Percentiles rank a stretch among this genome's conserved stretches.
Evolutionary conservation across 371 early-diverging fungal species (phyloP).

Genomic region (Zychaea mexicana): DNA sequence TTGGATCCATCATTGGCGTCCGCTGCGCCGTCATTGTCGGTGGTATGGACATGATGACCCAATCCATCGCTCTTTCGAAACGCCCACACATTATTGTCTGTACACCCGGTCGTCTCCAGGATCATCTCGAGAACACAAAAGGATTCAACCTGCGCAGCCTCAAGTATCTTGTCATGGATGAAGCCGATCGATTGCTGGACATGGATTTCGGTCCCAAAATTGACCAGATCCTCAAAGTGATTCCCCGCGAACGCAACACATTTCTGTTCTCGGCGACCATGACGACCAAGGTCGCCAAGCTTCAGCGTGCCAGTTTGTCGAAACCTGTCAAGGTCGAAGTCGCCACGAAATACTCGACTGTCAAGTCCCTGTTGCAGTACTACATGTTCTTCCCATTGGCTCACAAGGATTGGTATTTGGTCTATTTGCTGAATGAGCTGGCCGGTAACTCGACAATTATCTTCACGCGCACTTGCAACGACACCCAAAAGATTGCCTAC

Average conservation of each 20-base stretch:
- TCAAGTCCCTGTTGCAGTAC: slow-evolving; percentile 90
- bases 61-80: slow-evolving; percentile 91
- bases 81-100: slow-evolving; percentile 96
- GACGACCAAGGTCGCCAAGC: slow-evolving; percentile 94
- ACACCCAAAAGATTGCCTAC: slow-evolving; percentile 82
- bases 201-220: slow-evolving; percentile 98
- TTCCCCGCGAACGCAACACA: slow-evolving; percentile 92
- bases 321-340: slow-evolving; percentile 94
- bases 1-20: slow-evolving; percentile 94
- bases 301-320: slow-evolving; percentile 91
- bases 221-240: slow-evolving; percentile 91
- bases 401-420: slow-evolving; percentile 93
- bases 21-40: slow-evolving; percentile 94
- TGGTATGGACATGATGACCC: slow-evolving; percentile 97
- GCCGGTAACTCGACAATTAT: slow-evolving; percentile 91
- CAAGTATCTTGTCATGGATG: slow-evolving; percentile 96
- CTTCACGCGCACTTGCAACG: slow-evolving; percentile 88
- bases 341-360: slow-evolving; percentile 91
- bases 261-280: slow-evolving; percentile 98
- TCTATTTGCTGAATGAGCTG: slow-evolving; percentile 90
- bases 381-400: slow-evolving; percentile 96
- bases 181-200: slow-evolving; percentile 97
- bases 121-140: slow-evolving; percentile 98
- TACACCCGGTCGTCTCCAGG: slow-evolving; percentile 98
- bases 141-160: slow-evolving; percentile 86